Evolutionary conservation across 371 early-diverging fungal genomes (phyloP).

Genomic region (Actinomucor elegans): DNA sequence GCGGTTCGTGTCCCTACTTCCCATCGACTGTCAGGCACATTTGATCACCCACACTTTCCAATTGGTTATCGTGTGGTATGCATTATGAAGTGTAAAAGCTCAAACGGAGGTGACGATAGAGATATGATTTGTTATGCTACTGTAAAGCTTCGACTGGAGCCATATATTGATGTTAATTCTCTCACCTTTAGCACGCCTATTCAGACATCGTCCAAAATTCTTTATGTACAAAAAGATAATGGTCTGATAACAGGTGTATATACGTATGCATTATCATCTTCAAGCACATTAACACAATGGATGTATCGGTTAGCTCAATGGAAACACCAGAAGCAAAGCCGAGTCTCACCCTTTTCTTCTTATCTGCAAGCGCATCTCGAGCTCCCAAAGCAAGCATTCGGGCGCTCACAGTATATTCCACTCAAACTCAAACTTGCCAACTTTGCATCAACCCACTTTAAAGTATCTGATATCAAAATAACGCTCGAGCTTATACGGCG

Average conservation of each 20-base stretch:
- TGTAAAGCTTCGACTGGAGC: conserved; percentile 8
- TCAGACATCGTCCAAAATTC: background rate
- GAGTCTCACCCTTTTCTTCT: background rate
- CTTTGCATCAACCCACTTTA: background rate
- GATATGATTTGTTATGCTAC: conserved; percentile 7
- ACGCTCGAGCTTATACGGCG: background rate
- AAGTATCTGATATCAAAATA: background rate
- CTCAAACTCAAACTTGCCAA: conserved; percentile 4
- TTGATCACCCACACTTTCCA: conserved; percentile 17
- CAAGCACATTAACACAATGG: background rate
- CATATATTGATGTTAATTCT: background rate
- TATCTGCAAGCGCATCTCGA: background rate
- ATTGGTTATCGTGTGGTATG: conserved; percentile 5
- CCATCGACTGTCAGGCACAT: conserved; percentile 1
- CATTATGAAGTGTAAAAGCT: conserved; percentile 4
- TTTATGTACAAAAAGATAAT: background rate
- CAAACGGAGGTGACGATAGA: background rate
- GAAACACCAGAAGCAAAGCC: too few species aligned
- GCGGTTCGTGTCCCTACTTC: conserved; percentile 8
- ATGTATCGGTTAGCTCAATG: too few species aligned
- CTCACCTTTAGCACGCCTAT: background rate
- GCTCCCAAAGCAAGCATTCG: conserved; percentile 5
- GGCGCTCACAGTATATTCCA: background rate
- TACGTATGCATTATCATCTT: background rate
- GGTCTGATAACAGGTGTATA: background rate